A percentile compares a stretch with the other conserved stretches of the same genome.
These are phyloP conservation scores for Cladophialophora psammophila DNA, from an alignment of 2,329 filamentous ascomycete species.

Conservation along the genomic window DNA sequence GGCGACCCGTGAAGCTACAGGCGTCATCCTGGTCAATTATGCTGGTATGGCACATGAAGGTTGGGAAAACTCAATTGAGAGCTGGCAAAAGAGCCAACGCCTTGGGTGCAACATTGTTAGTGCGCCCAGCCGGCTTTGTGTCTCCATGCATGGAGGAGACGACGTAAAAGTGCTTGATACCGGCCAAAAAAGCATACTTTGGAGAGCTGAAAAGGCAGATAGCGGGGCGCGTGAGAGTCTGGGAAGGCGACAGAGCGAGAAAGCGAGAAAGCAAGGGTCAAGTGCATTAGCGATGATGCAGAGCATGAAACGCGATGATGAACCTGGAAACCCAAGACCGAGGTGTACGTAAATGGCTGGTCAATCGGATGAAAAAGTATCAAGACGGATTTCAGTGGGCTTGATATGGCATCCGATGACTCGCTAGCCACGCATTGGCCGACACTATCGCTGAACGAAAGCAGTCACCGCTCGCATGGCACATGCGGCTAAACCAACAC, in stretches of 20 bases:
- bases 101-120: conserved; percentile 8
- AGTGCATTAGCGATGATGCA: conserved; percentile 30
- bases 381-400: conserved; percentile 3
- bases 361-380: conserved; percentile 30
- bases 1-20: conserved; percentile 24
- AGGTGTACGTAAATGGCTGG: conserved; percentile 37
- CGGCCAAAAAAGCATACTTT: conserved; percentile 18
- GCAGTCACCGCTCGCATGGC: conserved; percentile 14
- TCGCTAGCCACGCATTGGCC: conserved; percentile 8
- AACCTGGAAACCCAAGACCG: conserved; percentile 29
- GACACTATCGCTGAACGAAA: not conserved
- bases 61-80: conserved; percentile 16
- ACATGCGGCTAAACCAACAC: conserved; percentile 19
- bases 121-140: conserved; percentile 17
- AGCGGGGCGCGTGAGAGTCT: not conserved
- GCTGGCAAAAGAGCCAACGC: conserved; percentile 12
- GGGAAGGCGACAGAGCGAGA: conserved; percentile 1
- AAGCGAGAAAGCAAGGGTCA: conserved; percentile 16
- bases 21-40: conserved; percentile 25
- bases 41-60: conserved; percentile 18
- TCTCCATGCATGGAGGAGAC: conserved; percentile 18
- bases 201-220: conserved; percentile 25
- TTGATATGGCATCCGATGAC: conserved; percentile 19
- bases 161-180: conserved; percentile 9
- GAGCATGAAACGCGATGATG: conserved; percentile 32